Evolutionary conservation across 768 basidiomycete genomes (phyloP).

Genomic region (Lenzites betulinus): DNA sequence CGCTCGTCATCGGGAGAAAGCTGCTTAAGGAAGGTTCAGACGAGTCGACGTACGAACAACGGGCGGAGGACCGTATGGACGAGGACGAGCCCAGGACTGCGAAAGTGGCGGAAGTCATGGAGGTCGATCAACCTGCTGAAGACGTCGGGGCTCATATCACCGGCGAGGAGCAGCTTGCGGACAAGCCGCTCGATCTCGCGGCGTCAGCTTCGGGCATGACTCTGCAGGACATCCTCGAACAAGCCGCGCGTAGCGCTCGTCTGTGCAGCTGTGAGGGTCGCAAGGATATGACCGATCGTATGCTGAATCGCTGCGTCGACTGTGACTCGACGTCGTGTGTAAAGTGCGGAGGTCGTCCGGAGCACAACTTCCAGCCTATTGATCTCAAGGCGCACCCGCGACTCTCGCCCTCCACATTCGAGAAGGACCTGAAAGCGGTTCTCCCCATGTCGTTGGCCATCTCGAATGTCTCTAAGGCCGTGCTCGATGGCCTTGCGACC

Average conservation of each 20-base stretch:
- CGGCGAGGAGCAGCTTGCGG: slow-evolving; percentile 68
- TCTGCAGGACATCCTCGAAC: slow-evolving; percentile 56
- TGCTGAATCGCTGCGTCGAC: slow-evolving; percentile 68
- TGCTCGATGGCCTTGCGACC: slow-evolving; percentile 54
- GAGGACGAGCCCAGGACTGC: slow-evolving; percentile 37
- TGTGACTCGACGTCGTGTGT: slow-evolving; percentile 81
- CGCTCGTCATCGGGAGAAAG: slow-evolving; percentile 66
- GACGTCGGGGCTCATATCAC: slow-evolving; percentile 57
- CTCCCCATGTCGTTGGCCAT: slow-evolving; percentile 87
- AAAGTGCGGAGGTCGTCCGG: slow-evolving; percentile 88
- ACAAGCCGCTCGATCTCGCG: slow-evolving; percentile 70
- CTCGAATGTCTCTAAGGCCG: slow-evolving; percentile 45
- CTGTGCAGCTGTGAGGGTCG: slow-evolving; percentile 93
- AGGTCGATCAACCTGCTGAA: slow-evolving; percentile 25
- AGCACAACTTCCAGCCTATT: slow-evolving; percentile 71
- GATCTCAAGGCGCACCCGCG: slow-evolving; percentile 56
- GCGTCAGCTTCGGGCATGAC: slow-evolving; percentile 49
- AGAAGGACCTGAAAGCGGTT: slow-evolving; percentile 71
- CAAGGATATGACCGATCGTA: slow-evolving; percentile 66
- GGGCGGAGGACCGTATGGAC: slow-evolving; percentile 39
- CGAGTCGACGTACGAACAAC: slow-evolving; percentile 66
- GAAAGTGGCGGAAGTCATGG: slow-evolving; percentile 52
- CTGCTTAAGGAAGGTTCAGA: slow-evolving; percentile 71
- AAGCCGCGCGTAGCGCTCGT: slow-evolving; percentile 71
- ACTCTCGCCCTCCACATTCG: slow-evolving; percentile 72